Evolutionary conservation across 129 eudicot genomes (phyloP).

Genomic region (Helianthus tuberosus): DNA sequence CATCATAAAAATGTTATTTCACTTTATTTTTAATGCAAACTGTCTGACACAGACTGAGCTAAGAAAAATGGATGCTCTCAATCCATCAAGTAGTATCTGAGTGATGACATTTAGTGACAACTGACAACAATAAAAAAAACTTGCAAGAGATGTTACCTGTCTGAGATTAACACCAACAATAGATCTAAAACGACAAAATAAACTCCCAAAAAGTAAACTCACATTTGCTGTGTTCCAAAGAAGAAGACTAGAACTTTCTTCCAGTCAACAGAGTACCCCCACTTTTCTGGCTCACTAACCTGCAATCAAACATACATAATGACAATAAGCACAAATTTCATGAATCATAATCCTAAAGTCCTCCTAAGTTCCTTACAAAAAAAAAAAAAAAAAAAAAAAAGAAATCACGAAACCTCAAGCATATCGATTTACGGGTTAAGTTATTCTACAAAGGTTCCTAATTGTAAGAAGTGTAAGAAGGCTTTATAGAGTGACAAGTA

Average conservation of each 20-base stretch:
- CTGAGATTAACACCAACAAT: slow-evolving; percentile 2
- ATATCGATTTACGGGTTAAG: no score
- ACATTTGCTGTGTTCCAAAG: slow-evolving; percentile 94
- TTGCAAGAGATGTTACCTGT: neutral
- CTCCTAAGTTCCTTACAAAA: neutral
- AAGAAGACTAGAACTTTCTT: slow-evolving; percentile 88
- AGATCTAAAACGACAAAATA: slow-evolving; percentile 8
- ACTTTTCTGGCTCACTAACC: slow-evolving; percentile 95
- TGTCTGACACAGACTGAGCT: neutral
- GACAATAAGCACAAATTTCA: slow-evolving; percentile 26
- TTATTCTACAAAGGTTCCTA: no score
- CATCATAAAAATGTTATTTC: slow-evolving; percentile 1
- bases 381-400: neutral
- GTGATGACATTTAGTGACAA: neutral
- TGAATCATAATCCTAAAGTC: slow-evolving; percentile 2
- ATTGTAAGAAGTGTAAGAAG: no score
- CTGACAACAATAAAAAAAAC: no score
- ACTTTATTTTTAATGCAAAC: neutral
- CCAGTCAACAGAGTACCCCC: slow-evolving; percentile 73
- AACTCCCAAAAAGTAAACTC: slow-evolving; percentile 39
- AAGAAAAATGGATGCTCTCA: slow-evolving; percentile 3
- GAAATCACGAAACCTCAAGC: slow-evolving; percentile 8
- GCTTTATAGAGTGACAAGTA: no score
- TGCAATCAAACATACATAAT: slow-evolving; percentile 40
- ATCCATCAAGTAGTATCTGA: neutral